A percentile compares a stretch with the other conserved stretches of the same genome.
phyloP scores from a whole-genome alignment of 345 rosid species.

The Citrus unshiu region DNA sequence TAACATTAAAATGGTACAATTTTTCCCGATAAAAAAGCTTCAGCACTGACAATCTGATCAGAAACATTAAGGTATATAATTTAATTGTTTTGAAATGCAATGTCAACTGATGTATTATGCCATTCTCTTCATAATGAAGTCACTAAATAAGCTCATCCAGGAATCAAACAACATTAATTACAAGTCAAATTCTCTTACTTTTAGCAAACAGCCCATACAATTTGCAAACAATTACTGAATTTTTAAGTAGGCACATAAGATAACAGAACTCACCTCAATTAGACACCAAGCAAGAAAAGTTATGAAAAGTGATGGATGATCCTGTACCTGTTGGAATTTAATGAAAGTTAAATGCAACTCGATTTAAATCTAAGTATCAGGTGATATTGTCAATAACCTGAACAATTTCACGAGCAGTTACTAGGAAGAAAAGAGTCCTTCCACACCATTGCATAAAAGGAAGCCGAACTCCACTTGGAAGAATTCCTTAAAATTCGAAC shows the following conservation, averaged over 20 bases:
- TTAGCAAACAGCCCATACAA: neutral
- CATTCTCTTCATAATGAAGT: neutral
- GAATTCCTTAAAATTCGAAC: constrained; percentile 44
- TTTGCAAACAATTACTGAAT: neutral
- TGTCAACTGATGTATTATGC: neutral
- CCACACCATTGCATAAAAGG: constrained; percentile 89
- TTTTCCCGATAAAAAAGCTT: neutral
- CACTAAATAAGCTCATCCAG: neutral
- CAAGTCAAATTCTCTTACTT: neutral
- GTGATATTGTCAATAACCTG: constrained; percentile 39
- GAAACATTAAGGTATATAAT: neutral
- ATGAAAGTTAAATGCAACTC: neutral
- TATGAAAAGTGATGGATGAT: constrained; percentile 55
- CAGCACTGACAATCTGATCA: neutral
- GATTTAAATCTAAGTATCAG: neutral
- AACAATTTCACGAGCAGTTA: constrained; percentile 39
- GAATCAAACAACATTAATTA: neutral
- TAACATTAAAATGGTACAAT: neutral
- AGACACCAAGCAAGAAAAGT: constrained; percentile 76
- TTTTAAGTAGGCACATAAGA: neutral
- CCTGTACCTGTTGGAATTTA: constrained; percentile 50
- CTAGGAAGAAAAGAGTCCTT: constrained; percentile 63
- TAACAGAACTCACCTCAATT: constrained; percentile 52
- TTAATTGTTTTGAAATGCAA: neutral
- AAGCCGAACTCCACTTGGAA: constrained; percentile 76